Evolutionary conservation across 345 rosid species (phyloP).

Genomic region (Rhizophora apiculata): DNA sequence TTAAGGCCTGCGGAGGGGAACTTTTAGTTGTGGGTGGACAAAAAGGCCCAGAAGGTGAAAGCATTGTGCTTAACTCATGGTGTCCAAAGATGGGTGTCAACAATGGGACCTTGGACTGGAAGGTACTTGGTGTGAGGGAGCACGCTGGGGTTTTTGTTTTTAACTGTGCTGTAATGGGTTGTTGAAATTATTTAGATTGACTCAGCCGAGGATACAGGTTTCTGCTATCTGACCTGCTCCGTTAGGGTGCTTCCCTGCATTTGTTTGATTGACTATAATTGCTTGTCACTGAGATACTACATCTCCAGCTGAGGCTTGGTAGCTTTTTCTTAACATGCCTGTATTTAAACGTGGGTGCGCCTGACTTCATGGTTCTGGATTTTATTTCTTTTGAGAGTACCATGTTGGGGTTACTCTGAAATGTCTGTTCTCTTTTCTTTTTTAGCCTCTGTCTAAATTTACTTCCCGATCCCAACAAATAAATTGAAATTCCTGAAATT

Average conservation of each 20-base stretch:
- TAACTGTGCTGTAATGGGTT: conserved; percentile 86
- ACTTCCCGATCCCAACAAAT: conserved; percentile 21
- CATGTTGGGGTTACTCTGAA: conserved; percentile 7
- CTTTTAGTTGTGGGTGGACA: conserved; percentile 75
- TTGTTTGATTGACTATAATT: conserved; percentile 33
- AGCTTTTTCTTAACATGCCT: conserved; percentile 21
- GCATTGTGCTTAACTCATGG: conserved; percentile 73
- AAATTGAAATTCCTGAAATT: conserved; percentile 11
- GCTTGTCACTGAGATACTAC: conserved; percentile 25
- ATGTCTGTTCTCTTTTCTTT: not conserved
- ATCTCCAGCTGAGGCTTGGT: conserved; percentile 20
- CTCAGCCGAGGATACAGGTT: conserved; percentile 20
- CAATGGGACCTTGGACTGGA: conserved; percentile 69
- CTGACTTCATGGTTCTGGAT: conserved; percentile 16
- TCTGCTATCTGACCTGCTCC: conserved; percentile 30
- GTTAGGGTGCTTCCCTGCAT: conserved; percentile 29
- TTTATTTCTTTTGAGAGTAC: conserved; percentile 22
- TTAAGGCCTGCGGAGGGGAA: conserved; percentile 69
- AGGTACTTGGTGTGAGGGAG: conserved; percentile 70
- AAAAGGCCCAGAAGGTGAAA: conserved; percentile 60
- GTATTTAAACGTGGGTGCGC: conserved; percentile 21
- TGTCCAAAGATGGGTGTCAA: conserved; percentile 55
- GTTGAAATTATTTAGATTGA: conserved; percentile 43
- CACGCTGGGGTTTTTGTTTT: conserved; percentile 73
- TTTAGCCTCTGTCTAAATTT: conserved; percentile 1